Percentiles rank a stretch among this genome's conserved stretches.
Evolutionary conservation across 495 filamentous ascomycete species (phyloP).

Genomic region (Aspergillus cavernicola): DNA sequence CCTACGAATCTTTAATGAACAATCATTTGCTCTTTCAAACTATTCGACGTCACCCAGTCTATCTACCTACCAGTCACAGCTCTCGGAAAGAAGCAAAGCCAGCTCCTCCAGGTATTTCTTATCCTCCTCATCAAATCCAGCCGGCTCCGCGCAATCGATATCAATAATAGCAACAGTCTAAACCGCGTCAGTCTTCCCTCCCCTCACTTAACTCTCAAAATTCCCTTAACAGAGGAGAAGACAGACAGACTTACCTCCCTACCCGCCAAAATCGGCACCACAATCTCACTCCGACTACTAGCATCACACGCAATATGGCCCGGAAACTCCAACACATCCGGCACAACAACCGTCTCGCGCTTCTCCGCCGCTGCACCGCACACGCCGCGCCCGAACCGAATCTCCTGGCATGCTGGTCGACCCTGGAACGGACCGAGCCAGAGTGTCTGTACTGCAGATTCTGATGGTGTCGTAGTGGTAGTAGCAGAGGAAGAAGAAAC

Average conservation of each 20-base stretch:
- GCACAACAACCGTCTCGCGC: conserved; percentile 63
- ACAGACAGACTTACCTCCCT: conserved; percentile 46
- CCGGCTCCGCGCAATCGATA: conserved; percentile 68
- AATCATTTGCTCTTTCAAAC: too few relatives aligned
- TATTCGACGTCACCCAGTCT: not conserved
- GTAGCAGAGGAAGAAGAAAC: conserved; percentile 14
- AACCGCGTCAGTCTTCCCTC: not conserved
- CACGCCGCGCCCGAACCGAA: conserved; percentile 74
- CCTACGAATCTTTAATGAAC: too few relatives aligned
- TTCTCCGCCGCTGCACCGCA: conserved; percentile 73
- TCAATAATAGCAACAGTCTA: conserved; percentile 89
- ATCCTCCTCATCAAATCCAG: conserved; percentile 77
- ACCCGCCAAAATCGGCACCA: conserved; percentile 69
- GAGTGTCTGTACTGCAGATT: conserved; percentile 38
- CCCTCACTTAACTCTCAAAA: not conserved
- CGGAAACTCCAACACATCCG: conserved; percentile 72
- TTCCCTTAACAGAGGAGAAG: conserved; percentile 3
- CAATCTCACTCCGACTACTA: conserved; percentile 81
- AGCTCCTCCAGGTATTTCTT: conserved; percentile 64
- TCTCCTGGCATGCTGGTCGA: conserved; percentile 83
- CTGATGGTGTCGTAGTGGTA: conserved; percentile 23
- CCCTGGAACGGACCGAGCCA: conserved; percentile 88
- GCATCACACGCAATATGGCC: conserved; percentile 92
- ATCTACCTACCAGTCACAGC: conserved; percentile 66
- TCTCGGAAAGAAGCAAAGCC: conserved; percentile 57